phyloP scores from a whole-genome alignment of 257 asterid genomes.

The Cynanchum wilfordii region DNA sequence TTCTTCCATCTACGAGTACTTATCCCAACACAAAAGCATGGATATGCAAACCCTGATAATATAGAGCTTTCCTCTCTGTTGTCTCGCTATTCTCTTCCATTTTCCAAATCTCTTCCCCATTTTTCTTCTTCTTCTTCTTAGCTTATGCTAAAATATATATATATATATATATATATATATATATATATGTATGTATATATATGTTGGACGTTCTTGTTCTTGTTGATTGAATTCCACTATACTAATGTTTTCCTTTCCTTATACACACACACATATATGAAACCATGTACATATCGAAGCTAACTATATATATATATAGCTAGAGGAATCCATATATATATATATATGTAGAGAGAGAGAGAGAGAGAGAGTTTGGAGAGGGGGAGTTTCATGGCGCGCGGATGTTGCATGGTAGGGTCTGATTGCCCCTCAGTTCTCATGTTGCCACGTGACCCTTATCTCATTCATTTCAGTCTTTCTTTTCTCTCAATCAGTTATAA shows the following conservation, averaged over 20 bases:
- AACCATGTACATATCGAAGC: not conserved
- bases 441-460: conserved; percentile 28
- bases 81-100: conserved; percentile 32
- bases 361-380: not conserved
- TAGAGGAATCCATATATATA: conserved; percentile 2
- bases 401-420: conserved; percentile 19
- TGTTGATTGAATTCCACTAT: no score
- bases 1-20: conserved; percentile 12
- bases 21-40: conserved; percentile 37
- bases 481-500: conserved; percentile 13
- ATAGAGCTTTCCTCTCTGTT: conserved; percentile 35
- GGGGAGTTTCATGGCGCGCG: not conserved
- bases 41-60: conserved; percentile 35
- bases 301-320: not conserved
- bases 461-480: conserved; percentile 11
- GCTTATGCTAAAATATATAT: no score
- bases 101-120: conserved; percentile 27
- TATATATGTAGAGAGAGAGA: no score
- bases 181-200: no score
- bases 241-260: no score
- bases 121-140: not conserved
- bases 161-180: no score
- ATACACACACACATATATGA: no score
- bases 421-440: conserved; percentile 19
- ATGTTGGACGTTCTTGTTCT: no score